Conservation (phyloP, 805 yeast genomes). For the Cyberlindnera mississippiensis region DNA sequence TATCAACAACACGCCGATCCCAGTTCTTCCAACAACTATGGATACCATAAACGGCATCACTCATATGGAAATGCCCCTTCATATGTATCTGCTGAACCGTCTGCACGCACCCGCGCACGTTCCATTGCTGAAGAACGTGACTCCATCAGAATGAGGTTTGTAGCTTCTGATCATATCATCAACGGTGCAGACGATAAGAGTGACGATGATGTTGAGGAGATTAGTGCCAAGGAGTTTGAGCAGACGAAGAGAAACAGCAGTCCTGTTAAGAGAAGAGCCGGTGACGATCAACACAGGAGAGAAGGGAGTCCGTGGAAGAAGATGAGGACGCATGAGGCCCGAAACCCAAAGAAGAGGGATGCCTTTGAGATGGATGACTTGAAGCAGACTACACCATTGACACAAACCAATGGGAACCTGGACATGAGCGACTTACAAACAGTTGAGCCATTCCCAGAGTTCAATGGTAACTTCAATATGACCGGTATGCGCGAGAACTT, state of each 20-base stretch:
- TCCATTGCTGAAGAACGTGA: no score
- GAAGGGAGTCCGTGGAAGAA: not conserved
- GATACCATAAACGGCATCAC: no score
- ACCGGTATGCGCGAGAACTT: conserved; percentile 1
- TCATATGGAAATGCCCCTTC: no score
- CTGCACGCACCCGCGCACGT: no score
- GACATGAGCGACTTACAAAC: conserved; percentile 5
- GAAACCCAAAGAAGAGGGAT: not conserved
- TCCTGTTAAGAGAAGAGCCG: not conserved
- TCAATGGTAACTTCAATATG: conserved; percentile 9
- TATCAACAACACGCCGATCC: no score
- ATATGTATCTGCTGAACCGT: not conserved
- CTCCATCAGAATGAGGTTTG: not conserved
- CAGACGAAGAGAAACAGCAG: not conserved
- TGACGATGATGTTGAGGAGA: not conserved
- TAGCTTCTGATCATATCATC: not conserved
- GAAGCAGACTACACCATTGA: conserved; percentile 1
- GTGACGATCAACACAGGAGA: not conserved
- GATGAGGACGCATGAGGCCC: no score
- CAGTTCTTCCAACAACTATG: no score
- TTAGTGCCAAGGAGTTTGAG: not conserved
- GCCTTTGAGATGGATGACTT: not conserved
- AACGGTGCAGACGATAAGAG: not conserved
- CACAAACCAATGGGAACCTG: conserved; percentile 2
- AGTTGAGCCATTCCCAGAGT: conserved; percentile 13